Conservation (phyloP, 352 stramenopile species). For the Pilasporangium apinafurcum region DNA sequence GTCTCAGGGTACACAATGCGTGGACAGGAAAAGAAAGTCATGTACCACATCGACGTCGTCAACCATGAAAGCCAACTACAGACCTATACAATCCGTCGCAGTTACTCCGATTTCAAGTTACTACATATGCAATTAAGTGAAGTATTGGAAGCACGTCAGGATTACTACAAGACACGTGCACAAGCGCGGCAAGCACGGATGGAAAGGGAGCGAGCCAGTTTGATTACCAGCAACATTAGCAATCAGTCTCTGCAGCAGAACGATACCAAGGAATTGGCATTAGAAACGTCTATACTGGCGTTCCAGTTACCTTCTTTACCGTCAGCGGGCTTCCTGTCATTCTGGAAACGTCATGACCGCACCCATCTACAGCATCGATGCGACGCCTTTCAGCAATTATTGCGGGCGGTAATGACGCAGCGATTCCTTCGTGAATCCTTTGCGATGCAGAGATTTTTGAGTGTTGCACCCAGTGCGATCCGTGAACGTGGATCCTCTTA, state of each 20-base stretch:
- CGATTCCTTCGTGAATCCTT: conserved; percentile 26
- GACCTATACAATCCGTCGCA: conserved; percentile 83
- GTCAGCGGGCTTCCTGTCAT: conserved; percentile 66
- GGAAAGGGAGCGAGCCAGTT: conserved; percentile 6
- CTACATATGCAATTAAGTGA: conserved; percentile 63
- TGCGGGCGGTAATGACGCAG: conserved; percentile 32
- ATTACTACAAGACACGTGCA: conserved; percentile 30
- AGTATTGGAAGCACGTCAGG: conserved; percentile 51
- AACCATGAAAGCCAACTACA: conserved; percentile 61
- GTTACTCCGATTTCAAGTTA: conserved; percentile 80
- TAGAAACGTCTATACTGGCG: conserved; percentile 49
- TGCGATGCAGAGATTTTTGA: conserved; percentile 45
- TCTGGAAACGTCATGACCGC: conserved; percentile 76
- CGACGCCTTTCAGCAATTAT: conserved; percentile 65
- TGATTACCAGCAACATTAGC: conserved; percentile 2
- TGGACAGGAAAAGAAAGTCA: conserved; percentile 69
- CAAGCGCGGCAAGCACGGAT: conserved; percentile 4
- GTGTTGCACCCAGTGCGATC: conserved; percentile 45
- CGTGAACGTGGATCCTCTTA: conserved; percentile 70
- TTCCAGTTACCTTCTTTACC: conserved; percentile 66
- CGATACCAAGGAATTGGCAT: too few species aligned
- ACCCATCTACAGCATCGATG: conserved; percentile 66
- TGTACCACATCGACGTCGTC: conserved; percentile 86
- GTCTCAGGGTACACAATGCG: conserved; percentile 66
- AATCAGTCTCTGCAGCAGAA: conserved; percentile 15